Base-by-base conservation (phyloP, 495 filamentous ascomycete species). In the Lasiosphaeria miniovina region DNA sequence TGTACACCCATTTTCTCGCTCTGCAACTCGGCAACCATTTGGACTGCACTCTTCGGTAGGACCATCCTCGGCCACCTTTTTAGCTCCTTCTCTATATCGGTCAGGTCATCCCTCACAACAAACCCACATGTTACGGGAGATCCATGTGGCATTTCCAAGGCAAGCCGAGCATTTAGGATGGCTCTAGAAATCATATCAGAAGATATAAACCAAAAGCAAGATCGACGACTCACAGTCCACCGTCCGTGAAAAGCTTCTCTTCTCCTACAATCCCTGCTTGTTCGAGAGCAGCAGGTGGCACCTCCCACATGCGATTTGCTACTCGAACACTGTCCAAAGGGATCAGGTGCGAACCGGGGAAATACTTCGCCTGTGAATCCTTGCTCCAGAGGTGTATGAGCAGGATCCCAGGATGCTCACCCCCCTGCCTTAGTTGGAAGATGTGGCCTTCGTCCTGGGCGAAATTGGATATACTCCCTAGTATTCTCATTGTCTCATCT, bases 251-350 rank as follows among this genome's bases (percentile, higher is more conserved):
- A 40, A 7, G 3, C 10, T 36, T 33, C 38, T 54, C 14, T 34
- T 40, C 11, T 36, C 34, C 51, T 40, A 36, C 15, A 54, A 54
- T 54, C 4, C 33, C 51, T 38, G 51, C 51, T 54, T 14, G 51
- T 36, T 54, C 51, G 10, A 54, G 51, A 54, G 33, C 51, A 36
- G 31, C 14, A 36, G 33, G 12, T 17, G 34, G 32, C 12, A 54
- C 51, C 51, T 54, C 51, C 34, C 34, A 54, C 34, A 54, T 36
- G 34, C 51, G 51, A 38, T 54, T 54, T 54, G 51, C 51, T 54
- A 34, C 51, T 54, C 51, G 51, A 36, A 54, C 34, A 54, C 51
- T 54, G 33, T 38, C 33, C 34, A 54, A 36, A 15, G 51, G 33
- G 36, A 54, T 36, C 14, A 36, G 36, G 24, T 54, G 34, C 6